Evolutionary conservation across 495 filamentous ascomycete genomes (phyloP).

Genomic region (Friedmanniomyces endolithicus): DNA sequence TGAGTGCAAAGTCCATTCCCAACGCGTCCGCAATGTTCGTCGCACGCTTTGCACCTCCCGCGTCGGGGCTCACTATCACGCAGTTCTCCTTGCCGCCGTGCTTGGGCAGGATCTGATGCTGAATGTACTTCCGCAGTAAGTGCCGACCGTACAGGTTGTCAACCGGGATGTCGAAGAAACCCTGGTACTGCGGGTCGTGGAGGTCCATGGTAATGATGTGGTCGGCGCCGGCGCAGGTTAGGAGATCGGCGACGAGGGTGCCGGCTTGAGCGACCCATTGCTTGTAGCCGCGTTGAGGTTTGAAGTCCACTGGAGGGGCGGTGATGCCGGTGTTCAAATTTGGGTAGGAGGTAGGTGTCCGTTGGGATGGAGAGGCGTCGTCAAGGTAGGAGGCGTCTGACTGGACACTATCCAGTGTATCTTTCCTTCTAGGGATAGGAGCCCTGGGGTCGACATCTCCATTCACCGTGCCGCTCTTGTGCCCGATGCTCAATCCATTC

Average conservation of each 20-base stretch:
- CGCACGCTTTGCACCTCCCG: slow-evolving; percentile 89
- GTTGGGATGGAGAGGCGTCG: slow-evolving; percentile 1
- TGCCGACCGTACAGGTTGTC: slow-evolving; percentile 90
- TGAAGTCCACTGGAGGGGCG: slow-evolving; percentile 39
- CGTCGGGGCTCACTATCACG: slow-evolving; percentile 91
- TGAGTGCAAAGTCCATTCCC: slow-evolving; percentile 86
- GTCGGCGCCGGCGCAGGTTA: slow-evolving; percentile 92
- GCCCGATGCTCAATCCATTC: slow-evolving; percentile 23
- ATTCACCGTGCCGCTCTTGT: slow-evolving; percentile 22
- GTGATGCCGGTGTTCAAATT: neutral
- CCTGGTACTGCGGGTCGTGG: slow-evolving; percentile 96
- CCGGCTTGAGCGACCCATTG: slow-evolving; percentile 98
- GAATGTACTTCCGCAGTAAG: slow-evolving; percentile 79
- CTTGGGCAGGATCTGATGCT: slow-evolving; percentile 58
- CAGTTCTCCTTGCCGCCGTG: slow-evolving; percentile 59
- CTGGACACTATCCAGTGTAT: slow-evolving; percentile 49
- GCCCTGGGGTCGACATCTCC: slow-evolving; percentile 27
- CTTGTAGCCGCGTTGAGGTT: slow-evolving; percentile 83
- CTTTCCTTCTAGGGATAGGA: slow-evolving; percentile 34
- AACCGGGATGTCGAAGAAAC: slow-evolving; percentile 96
- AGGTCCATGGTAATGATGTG: slow-evolving; percentile 96
- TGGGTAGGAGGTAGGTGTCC: neutral
- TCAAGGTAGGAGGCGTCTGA: slow-evolving; percentile 27
- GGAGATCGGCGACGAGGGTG: slow-evolving; percentile 82
- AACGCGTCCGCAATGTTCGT: slow-evolving; percentile 93